Evolutionary conservation across 495 filamentous ascomycete genomes (phyloP), one percentile per base, ranked within the genome.

Genomic region (Aspergillus diversus): DNA sequence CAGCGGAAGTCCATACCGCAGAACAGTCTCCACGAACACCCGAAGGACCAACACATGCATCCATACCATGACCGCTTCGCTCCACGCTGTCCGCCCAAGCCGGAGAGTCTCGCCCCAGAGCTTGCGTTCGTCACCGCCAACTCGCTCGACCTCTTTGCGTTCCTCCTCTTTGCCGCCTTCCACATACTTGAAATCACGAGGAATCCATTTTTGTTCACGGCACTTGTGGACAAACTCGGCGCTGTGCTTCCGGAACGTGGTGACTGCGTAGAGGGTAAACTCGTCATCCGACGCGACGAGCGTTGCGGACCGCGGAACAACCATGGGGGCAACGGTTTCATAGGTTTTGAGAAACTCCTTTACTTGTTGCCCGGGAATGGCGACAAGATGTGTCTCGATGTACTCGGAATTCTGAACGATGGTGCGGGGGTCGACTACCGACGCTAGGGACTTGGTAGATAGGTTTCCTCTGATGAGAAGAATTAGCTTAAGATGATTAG

Each of bases 1-100:
- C 67, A 96, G 73, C 35, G 95, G 95, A 63, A 99, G 72, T 7
- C 95, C 95, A 73, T 98, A 99, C 63, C 95, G 85, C 71, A 98
- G 79, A 17, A 98, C 93, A 11, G 93, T 97, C 83, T 99, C 95
- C 17, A 99, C 95, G 75, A 97, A 99, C 42, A 99, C 93, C 48
- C 95, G 82, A 64, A 99, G 79, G 5, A 93, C 89, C 71, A 97
- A 81, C 15, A 95, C 90, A 74, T 98, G 96, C 11, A 93, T 80
- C 93, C 92, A 96, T 59, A 92, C 89, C 92, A 97, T 97, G 62
- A 96, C 92, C 53, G 87, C 87, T 74, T 99, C 96, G 66, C 92
- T 92, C 85, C 94, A 98, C 33, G 90, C 92, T 21, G 91, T 96
- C 63, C 92, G 82, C 7, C 88, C 92, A 53, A 97, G 80, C 54